phyloP scores from a whole-genome alignment of 1,139 yeast genomes.

The Lodderomyces oxycetoniae region DNA sequence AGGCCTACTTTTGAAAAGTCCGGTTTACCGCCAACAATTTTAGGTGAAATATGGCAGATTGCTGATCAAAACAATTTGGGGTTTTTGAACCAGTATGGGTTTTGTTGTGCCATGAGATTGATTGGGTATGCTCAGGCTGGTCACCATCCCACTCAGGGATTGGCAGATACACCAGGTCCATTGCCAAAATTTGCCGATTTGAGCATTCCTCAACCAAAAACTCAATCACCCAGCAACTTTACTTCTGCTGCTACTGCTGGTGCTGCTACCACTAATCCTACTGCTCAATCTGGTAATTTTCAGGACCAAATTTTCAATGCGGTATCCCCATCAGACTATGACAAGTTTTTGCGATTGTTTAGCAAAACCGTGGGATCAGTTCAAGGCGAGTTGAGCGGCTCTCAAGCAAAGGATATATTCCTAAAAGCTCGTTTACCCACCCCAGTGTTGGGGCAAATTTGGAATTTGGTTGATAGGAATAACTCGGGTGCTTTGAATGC shows the following conservation, averaged over 20 bases:
- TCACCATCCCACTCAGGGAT: constrained; percentile 45
- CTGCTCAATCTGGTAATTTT: background rate
- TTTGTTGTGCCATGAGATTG: constrained; percentile 80
- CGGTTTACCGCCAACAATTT: constrained; percentile 68
- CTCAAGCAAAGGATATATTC: constrained; percentile 77
- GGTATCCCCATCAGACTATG: constrained; percentile 59
- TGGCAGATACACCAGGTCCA: constrained; percentile 56
- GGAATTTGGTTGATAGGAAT: constrained; percentile 80
- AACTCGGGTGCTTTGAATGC: constrained; percentile 67
- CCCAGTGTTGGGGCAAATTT: constrained; percentile 73
- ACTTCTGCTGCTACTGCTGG: constrained; percentile 37
- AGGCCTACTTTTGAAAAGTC: constrained; percentile 80
- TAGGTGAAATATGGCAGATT: constrained; percentile 92
- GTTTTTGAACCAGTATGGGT: constrained; percentile 74
- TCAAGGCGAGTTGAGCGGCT: constrained; percentile 54
- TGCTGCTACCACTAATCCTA: constrained; percentile 16
- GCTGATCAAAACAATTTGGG: constrained; percentile 87
- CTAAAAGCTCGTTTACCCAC: constrained; percentile 81
- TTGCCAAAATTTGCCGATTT: constrained; percentile 49
- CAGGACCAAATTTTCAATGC: constrained; percentile 44
- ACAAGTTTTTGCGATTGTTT: constrained; percentile 70
- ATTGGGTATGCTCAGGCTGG: constrained; percentile 88
- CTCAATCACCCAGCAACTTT: constrained; percentile 41
- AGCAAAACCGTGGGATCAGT: constrained; percentile 63
- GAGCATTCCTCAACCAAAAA: constrained; percentile 31